phyloP scores from a whole-genome alignment of 2,329 filamentous ascomycete genomes.

The Botrytis byssoidea region DNA sequence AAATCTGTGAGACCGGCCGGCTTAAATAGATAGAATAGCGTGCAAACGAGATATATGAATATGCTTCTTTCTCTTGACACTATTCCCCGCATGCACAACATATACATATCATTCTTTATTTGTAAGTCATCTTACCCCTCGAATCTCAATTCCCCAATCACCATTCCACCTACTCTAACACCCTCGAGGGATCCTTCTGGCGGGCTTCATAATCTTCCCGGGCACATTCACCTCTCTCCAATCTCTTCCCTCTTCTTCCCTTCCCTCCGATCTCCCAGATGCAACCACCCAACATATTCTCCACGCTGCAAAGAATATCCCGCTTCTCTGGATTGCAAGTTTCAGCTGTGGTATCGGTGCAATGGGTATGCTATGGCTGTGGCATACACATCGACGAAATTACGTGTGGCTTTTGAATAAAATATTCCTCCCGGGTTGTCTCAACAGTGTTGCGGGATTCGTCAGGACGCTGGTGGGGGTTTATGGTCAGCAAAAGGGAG shows the following conservation, averaged over 20 bases:
- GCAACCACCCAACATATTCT: background rate
- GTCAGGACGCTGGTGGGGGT: background rate
- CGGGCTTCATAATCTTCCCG: background rate
- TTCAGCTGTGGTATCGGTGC: background rate
- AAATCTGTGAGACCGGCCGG: background rate
- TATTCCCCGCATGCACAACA: conserved; percentile 36
- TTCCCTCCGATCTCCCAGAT: background rate
- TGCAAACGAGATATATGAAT: conserved; percentile 35
- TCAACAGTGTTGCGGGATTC: background rate
- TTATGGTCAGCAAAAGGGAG: background rate
- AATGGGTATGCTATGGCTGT: background rate
- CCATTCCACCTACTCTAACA: background rate
- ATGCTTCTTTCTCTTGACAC: conserved; percentile 36
- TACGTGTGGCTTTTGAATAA: conserved; percentile 1
- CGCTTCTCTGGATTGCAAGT: background rate
- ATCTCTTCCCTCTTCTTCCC: background rate
- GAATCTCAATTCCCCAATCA: background rate
- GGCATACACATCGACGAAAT: background rate
- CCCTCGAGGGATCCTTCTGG: background rate
- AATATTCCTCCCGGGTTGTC: background rate
- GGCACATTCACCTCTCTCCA: background rate
- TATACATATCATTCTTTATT: conserved; percentile 36
- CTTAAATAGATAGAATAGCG: conserved; percentile 27
- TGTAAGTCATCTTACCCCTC: conserved; percentile 20
- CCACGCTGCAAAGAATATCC: background rate